A percentile compares a stretch with the other conserved stretches of the same genome.
These are phyloP conservation scores for Candida easanensis DNA, from an alignment of 805 yeast genomes.

Conservation along the genomic window DNA sequence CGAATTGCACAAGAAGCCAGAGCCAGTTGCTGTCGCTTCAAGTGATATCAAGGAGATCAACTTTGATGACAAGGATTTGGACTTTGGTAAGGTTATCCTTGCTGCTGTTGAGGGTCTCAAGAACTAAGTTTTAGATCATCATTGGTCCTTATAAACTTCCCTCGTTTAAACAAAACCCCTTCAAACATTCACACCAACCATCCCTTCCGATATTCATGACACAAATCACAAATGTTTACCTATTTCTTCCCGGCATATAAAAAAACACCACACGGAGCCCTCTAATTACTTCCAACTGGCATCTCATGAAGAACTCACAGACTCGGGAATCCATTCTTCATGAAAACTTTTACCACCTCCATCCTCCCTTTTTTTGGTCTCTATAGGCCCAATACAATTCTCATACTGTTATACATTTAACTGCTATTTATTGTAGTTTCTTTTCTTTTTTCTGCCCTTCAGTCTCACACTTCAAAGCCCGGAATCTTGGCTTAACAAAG, in stretches of 20 bases:
- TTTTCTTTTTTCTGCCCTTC: neutral
- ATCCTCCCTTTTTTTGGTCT: too few relatives aligned
- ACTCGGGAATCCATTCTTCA: too few relatives aligned
- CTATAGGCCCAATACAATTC: too few relatives aligned
- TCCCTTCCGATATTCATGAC: too few relatives aligned
- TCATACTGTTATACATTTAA: neutral
- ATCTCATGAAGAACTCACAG: neutral
- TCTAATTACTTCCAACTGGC: constrained; percentile 1
- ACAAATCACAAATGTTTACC: too few relatives aligned
- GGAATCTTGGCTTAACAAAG: too few relatives aligned
- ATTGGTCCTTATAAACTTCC: too few relatives aligned
- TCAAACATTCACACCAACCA: neutral
- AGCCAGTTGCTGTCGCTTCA: constrained; percentile 30
- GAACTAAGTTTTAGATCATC: constrained; percentile 20
- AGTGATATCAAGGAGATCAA: constrained; percentile 49
- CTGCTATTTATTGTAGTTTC: neutral
- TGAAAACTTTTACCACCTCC: too few relatives aligned
- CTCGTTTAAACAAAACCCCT: neutral
- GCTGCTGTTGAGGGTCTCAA: constrained; percentile 57
- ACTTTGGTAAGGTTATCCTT: constrained; percentile 68
- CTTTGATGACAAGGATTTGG: constrained; percentile 89
- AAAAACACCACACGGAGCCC: too few relatives aligned
- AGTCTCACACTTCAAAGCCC: too few relatives aligned
- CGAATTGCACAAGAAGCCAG: constrained; percentile 50
- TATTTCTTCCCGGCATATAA: too few relatives aligned